A percentile compares a stretch with the other conserved stretches of the same genome.
Evolutionary conservation across 108 stramenopile species (phyloP).

Genomic region (Nitzschia putrida): DNA sequence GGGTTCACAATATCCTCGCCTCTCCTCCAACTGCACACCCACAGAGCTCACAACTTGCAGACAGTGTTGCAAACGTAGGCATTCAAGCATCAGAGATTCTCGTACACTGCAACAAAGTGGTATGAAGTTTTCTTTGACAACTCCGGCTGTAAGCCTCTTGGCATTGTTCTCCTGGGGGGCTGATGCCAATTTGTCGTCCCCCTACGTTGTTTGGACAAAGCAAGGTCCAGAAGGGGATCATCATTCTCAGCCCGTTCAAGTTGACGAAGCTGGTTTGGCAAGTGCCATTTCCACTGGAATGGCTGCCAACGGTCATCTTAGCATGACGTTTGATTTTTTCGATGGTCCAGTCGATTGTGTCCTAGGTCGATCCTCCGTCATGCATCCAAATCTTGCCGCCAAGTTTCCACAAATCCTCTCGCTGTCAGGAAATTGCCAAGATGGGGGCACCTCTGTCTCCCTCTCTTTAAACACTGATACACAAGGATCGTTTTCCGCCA

Average conservation of each 20-base stretch:
- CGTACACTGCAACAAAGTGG: too few species aligned
- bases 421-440: constrained; percentile 1
- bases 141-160: too few species aligned
- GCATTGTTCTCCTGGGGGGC: neutral
- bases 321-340: neutral
- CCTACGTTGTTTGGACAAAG: neutral
- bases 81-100: too few species aligned
- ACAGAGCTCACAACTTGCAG: too few species aligned
- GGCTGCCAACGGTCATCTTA: neutral
- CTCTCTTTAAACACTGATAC: constrained; percentile 2
- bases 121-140: too few species aligned
- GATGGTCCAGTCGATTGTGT: neutral
- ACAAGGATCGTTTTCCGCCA: neutral
- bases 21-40: too few species aligned
- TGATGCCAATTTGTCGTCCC: neutral
- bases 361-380: neutral
- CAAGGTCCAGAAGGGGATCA: neutral
- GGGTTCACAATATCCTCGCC: too few species aligned
- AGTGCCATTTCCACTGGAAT: neutral
- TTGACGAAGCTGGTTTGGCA: neutral
- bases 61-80: too few species aligned
- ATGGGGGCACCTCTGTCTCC: constrained; percentile 1
- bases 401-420: neutral
- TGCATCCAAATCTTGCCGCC: constrained; percentile 3
- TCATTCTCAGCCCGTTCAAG: neutral